Base-by-base conservation (phyloP, 2,329 filamentous ascomycete species). In the Sarocladiaceae sp. region DNA sequence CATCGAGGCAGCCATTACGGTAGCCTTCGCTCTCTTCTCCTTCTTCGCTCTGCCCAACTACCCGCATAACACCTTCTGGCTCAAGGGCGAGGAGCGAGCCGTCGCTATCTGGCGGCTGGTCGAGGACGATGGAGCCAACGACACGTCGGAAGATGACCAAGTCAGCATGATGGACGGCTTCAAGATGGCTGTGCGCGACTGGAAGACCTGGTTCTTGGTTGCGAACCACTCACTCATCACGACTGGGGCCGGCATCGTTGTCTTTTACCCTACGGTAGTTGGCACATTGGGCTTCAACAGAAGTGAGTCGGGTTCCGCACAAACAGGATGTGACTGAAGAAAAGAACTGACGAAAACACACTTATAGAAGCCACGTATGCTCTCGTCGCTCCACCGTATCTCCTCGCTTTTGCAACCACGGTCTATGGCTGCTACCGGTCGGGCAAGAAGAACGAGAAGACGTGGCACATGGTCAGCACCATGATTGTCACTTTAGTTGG, bases 11-110 rank as follows among this genome's bases (percentile, higher is more conserved):
- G 76, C 83, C 53, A 73, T 83, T 50, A 68, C 65, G 5, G 49
- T 61, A 46, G 65, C 7, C 45, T 46, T 84, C 0, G 67, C 72
- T 0, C 18, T 84, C 4, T 65, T 83, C 18, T 60, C 70, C 3
- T 82, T 80, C 58, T 52, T 81, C 52, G 79, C 80, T 1, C 60
- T 85, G n/a, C 83, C 80, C 2, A 81, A 85, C 58, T 73, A 79
- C 0, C 82, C 82, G 0, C 75, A 71, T 33, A 81, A 78, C 0
- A 80, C 81, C 0, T 63, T 66, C 23, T 83, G 79, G 76, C 69
- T 85, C 3, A 69, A 67, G 0, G 64, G 70, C 11, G 77, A 78
- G 35, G 80, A 85, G 56, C 81, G 79, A 9, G 26, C 26, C 13
- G 26, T 29, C 13, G 26, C 26, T 13, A 29, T 29, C 26, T 29